Evolutionary conservation across 2,329 filamentous ascomycete genomes (phyloP).

Genomic region (Aspergillus novofumigatus): DNA sequence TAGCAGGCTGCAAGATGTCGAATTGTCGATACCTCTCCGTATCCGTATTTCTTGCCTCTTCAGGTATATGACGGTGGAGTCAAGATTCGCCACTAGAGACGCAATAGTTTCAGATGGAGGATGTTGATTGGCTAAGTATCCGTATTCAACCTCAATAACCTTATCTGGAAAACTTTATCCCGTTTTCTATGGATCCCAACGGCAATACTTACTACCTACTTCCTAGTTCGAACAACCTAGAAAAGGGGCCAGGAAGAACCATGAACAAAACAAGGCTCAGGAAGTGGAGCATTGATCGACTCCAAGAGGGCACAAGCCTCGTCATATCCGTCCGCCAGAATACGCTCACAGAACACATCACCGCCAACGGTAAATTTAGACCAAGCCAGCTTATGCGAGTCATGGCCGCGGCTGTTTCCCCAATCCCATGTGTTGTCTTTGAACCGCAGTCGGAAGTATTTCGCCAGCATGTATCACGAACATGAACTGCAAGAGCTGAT

Average conservation of each 20-base stretch:
- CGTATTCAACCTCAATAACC: neutral
- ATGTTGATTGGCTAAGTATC: no score
- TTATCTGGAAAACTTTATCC: neutral
- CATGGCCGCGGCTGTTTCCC: neutral
- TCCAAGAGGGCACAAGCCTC: neutral
- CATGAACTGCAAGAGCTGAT: slow-evolving; percentile 4
- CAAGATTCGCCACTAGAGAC: neutral
- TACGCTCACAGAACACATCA: neutral
- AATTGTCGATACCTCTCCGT: neutral
- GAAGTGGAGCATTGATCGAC: neutral
- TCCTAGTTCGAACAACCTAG: neutral
- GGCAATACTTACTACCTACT: no score
- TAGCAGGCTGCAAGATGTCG: neutral
- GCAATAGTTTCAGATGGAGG: no score
- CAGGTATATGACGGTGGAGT: neutral
- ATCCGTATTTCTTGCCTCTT: neutral
- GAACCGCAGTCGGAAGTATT: slow-evolving; percentile 4
- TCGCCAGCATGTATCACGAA: slow-evolving; percentile 6
- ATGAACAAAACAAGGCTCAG: neutral
- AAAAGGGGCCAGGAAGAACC: neutral
- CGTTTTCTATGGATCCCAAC: no score
- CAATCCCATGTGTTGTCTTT: neutral
- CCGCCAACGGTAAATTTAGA: neutral
- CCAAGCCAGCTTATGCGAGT: neutral
- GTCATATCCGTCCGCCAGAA: neutral